Evolutionary conservation across 2,329 filamentous ascomycete genomes (phyloP).

Genomic region (Aureobasidium zeae): DNA sequence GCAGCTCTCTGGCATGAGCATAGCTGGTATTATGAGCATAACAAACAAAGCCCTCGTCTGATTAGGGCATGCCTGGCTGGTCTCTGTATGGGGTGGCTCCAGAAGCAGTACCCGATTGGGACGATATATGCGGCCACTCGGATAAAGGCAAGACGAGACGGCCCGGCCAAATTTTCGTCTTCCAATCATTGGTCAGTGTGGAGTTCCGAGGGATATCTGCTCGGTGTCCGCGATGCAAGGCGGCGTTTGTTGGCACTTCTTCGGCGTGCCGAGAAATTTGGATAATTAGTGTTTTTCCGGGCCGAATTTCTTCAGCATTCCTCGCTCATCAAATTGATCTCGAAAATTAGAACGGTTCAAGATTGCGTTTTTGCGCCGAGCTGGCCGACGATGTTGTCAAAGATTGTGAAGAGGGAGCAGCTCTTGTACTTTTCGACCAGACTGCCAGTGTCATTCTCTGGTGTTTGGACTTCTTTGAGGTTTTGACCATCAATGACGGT

Average conservation of each 20-base stretch:
- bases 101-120: not conserved
- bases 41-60: slow-evolving; percentile 8
- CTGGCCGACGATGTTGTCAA: slow-evolving; percentile 48
- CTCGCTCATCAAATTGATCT: not conserved
- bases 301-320: slow-evolving; percentile 2
- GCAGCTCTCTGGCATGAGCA: slow-evolving; percentile 1
- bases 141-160: too few relatives aligned
- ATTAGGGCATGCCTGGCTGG: too few relatives aligned
- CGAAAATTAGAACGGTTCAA: not conserved
- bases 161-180: too few relatives aligned
- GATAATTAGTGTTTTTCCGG: too few relatives aligned
- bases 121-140: not conserved
- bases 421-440: slow-evolving; percentile 63
- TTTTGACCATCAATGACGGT: slow-evolving; percentile 53
- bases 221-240: too few relatives aligned
- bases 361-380: slow-evolving; percentile 16
- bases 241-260: too few relatives aligned
- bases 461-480: slow-evolving; percentile 22
- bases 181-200: too few relatives aligned
- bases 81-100: not conserved
- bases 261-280: slow-evolving; percentile 7
- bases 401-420: slow-evolving; percentile 62
- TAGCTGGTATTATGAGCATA: not conserved
- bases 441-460: slow-evolving; percentile 31
- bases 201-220: too few relatives aligned